Conservation (phyloP, 2,329 filamentous ascomycete species). For the Arthrinium puccinioides region DNA sequence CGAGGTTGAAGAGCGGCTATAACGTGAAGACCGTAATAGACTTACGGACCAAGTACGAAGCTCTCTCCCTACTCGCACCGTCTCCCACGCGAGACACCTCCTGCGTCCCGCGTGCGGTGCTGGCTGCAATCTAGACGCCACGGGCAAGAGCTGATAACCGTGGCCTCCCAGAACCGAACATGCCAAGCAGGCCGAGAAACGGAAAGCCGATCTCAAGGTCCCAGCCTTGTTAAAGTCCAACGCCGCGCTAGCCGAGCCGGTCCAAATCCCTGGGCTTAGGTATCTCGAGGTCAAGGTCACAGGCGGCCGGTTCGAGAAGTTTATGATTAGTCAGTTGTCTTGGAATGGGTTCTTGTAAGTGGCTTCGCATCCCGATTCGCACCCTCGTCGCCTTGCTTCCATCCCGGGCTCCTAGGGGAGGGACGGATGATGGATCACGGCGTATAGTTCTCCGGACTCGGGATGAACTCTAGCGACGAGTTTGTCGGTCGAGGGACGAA, state of each 20-base stretch:
- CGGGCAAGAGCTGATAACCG: slow-evolving; percentile 4
- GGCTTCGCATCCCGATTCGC: neutral
- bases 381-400: too few species aligned
- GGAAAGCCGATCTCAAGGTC: slow-evolving; percentile 35
- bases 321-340: slow-evolving; percentile 59
- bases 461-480: neutral
- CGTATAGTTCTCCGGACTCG: too few species aligned
- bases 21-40: slow-evolving; percentile 70
- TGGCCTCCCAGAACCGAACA: slow-evolving; percentile 57
- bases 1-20: slow-evolving; percentile 49
- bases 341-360: slow-evolving; percentile 58
- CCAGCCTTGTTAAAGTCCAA: slow-evolving; percentile 41
- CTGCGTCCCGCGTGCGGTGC: too few species aligned
- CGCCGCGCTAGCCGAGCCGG: slow-evolving; percentile 42
- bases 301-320: slow-evolving; percentile 61
- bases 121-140: too few species aligned
- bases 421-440: too few species aligned
- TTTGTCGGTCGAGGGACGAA: neutral
- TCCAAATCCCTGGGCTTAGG: slow-evolving; percentile 54
- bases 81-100: too few species aligned
- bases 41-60: slow-evolving; percentile 61
- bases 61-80: neutral
- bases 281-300: slow-evolving; percentile 69
- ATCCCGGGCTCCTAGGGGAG: too few species aligned
- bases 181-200: slow-evolving; percentile 58